Base-by-base conservation (phyloP, 805 yeast species). In the Jamesozyma jinghongensis region DNA sequence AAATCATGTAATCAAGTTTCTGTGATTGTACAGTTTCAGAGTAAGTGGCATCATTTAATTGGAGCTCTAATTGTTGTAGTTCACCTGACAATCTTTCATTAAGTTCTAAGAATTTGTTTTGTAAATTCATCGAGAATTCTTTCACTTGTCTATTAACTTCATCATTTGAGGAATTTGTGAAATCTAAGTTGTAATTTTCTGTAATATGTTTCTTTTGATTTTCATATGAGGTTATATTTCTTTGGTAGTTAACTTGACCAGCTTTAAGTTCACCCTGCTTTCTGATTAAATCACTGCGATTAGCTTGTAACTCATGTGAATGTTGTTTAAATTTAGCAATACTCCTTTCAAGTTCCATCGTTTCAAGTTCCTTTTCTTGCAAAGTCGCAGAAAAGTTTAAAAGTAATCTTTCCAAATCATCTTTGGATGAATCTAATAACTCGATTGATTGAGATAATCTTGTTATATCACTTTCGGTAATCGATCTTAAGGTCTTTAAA, bases 251-350 rank as follows among this genome's bases (percentile, higher is more conserved):
- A 1, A 49, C 50, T 41, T 67, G 67, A 41, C 67, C 70, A 1
- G 73, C 73, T 38, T 66, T 65, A 34, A 79, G 59, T 37, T 74
- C 70, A 4, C 90, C 94, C 46, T 75, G 77, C 37, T 63, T 51
- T 26, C 75, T 62, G 1, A 73, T 69, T 7, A 68, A 54, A 1
- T 52, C 44, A 43, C 67, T 68, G 29, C 65, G 64, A 1, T 58
- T 48, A 1, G 45, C 42, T 46, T 77, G 65, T 2, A 54, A 29
- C 0, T 29, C 32, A 3, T 53, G 51, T 3, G 68, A 48, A 2
- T 47, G 42, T 0, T 27, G 40, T 31, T 62, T 67, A 32, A 51
- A 35, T 1, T 30, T 14, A 4, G 42, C 40, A 2, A 68, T 47
- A 3, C 48, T 41, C 1, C 25, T 37, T 18, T 61, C 64, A 14